Conservation (phyloP, 2,329 filamentous ascomycete genomes). For the Cercospora citrullina region DNA sequence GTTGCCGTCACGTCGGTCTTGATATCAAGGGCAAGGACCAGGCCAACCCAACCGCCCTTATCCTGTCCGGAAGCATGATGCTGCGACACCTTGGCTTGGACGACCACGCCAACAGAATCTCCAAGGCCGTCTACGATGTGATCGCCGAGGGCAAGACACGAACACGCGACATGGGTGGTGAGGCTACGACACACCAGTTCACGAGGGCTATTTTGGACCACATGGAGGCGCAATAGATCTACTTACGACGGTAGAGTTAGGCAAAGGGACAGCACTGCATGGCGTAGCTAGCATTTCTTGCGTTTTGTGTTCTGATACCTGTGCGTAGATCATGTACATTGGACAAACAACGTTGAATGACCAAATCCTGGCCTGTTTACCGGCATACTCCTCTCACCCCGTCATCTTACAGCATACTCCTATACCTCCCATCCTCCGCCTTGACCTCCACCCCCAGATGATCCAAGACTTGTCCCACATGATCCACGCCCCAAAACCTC, state of each 20-base stretch:
- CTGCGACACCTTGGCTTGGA: constrained; percentile 95
- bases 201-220: constrained; percentile 90
- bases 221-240: constrained; percentile 64
- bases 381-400: neutral
- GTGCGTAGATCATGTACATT: constrained; percentile 16
- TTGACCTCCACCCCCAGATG: constrained; percentile 53
- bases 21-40: constrained; percentile 99
- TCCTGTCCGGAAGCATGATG: constrained; percentile 95
- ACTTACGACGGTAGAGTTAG: neutral
- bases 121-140: constrained; percentile 76
- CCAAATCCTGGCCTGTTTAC: neutral
- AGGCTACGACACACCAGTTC: constrained; percentile 88
- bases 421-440: constrained; percentile 40
- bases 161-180: constrained; percentile 95
- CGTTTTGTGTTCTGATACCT: constrained; percentile 16
- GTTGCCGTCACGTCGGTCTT: constrained; percentile 97
- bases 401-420: constrained; percentile 39
- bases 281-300: constrained; percentile 16
- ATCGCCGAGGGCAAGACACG: constrained; percentile 87
- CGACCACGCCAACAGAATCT: constrained; percentile 97
- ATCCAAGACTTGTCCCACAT: constrained; percentile 56
- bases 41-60: constrained; percentile 94
- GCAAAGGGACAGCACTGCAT: constrained; percentile 10
- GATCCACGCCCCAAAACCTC: constrained; percentile 62
- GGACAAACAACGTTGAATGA: neutral